Base-by-base conservation (phyloP, 352 stramenopile species). In the Phytopythium mirpurense region DNA sequence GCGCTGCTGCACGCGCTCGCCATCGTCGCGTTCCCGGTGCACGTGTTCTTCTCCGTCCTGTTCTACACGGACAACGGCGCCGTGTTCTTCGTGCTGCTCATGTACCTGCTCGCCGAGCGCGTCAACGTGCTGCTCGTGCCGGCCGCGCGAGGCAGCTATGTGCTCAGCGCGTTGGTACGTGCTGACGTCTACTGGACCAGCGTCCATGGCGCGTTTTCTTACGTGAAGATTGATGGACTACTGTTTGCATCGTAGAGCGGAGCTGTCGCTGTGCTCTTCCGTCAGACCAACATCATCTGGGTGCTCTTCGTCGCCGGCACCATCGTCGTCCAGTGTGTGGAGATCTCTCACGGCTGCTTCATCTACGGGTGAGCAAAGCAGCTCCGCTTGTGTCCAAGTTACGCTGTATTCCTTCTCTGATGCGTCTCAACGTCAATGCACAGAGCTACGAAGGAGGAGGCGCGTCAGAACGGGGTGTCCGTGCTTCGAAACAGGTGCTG, bases 261-360 rank as follows among this genome's bases (percentile, higher is more conserved):
- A 24, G 81, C 68, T 7, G 51, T 75, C 0, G 85, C 86, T 1
- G 82, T 97, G 34, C 49, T 94, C 21, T 93, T 96, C 40, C 85
- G 90, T 1, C 90, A 97, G 60, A 97, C 86, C 9, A 97, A 97
- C 46, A 92, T 95, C 41, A 56, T 97, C 3, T 97, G 90, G 90
- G 83, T 96, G 0, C 51, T 82, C 1, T 97, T 97, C 63, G 80
- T 93, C 3, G 69, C 89, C 10, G 88, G 85, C 11, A 82, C 71
- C 0, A 47, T 89, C 12, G 66, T 93, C 23, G 82, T 94, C 43
- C 74, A 78, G 12, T 85, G 63, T 31, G 67, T 86, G 0, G 84
- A 94, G 56, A 48, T 77, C n/a, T 77, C 67, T 14, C 79, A 93
- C 37, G 63, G 66, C 10, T 78, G 69, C 21, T 72, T 63, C 41